These are phyloP conservation scores for Bruguiera hainesii DNA, from an alignment of 441 rosid genomes.

Conservation along the genomic window DNA sequence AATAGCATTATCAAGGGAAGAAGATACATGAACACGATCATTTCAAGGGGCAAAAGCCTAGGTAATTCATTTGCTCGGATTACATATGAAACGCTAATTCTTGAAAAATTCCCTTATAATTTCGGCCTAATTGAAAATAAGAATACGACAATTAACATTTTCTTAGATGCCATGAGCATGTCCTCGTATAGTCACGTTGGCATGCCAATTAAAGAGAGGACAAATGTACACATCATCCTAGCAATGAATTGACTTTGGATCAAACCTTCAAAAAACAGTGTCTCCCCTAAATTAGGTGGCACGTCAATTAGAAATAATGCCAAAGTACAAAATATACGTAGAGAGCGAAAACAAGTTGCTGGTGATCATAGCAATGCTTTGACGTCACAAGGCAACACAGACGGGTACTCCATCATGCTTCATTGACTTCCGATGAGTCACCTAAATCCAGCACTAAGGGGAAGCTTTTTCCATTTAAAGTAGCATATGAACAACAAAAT, in stretches of 20 bases:
- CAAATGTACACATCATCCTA: background rate
- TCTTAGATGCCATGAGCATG: too few relatives aligned
- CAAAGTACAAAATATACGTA: background rate
- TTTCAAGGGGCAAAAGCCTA: too few relatives aligned
- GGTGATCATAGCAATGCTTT: constrained; percentile 5
- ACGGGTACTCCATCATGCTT: background rate
- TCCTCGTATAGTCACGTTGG: too few relatives aligned
- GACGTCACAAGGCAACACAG: constrained; percentile 14
- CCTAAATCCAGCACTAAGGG: constrained; percentile 22
- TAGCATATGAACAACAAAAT: constrained; percentile 13
- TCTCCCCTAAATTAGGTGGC: constrained; percentile 1
- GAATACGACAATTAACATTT: too few relatives aligned
- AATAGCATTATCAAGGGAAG: too few relatives aligned
- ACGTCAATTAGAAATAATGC: background rate
- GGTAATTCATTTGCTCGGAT: too few relatives aligned
- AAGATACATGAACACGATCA: too few relatives aligned
- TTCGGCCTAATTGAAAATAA: too few relatives aligned
- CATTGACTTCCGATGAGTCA: constrained; percentile 18
- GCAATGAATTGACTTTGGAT: constrained; percentile 1
- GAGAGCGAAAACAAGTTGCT: background rate
- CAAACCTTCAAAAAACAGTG: background rate
- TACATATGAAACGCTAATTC: too few relatives aligned
- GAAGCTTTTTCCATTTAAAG: constrained; percentile 30
- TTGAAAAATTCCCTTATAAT: too few relatives aligned
- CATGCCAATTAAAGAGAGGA: background rate